Evolutionary conservation across 768 basidiomycete species (phyloP).

Genomic region (Lactarius hatsudake): DNA sequence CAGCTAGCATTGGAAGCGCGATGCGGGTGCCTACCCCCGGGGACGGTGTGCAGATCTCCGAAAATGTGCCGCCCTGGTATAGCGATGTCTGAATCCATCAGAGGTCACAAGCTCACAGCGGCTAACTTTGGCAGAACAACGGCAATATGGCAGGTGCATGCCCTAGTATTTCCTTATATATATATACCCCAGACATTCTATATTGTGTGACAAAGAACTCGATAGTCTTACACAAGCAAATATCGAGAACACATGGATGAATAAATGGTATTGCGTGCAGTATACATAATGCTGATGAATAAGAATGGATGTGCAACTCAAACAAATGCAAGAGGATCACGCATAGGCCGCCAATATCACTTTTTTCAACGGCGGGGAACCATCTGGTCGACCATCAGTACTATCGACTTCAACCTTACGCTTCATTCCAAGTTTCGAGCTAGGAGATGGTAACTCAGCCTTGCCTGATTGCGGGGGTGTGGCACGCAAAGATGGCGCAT

Average conservation of each 20-base stretch:
- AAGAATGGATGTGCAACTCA: constrained; percentile 16
- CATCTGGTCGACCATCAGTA: constrained; percentile 36
- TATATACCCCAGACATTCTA: not conserved
- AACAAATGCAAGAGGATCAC: constrained; percentile 17
- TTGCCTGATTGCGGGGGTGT: constrained; percentile 38
- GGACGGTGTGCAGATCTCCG: not conserved
- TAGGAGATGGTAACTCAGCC: constrained; percentile 47
- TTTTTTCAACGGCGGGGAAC: constrained; percentile 69
- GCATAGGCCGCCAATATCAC: constrained; percentile 40
- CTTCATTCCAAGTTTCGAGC: constrained; percentile 58
- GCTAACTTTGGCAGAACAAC: not conserved
- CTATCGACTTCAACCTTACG: constrained; percentile 65
- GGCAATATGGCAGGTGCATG: not conserved
- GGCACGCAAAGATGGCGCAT: constrained; percentile 40
- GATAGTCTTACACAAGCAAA: constrained; percentile 2
- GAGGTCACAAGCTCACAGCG: not conserved
- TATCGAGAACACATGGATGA: constrained; percentile 1
- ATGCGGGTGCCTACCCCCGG: not conserved
- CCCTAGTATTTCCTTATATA: not conserved
- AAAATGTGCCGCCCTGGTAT: not conserved
- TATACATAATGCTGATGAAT: constrained; percentile 25
- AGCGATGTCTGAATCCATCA: not conserved
- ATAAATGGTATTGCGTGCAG: constrained; percentile 25
- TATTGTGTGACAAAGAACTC: not conserved
- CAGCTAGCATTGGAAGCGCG: not conserved